Conservation (phyloP, 345 rosid species). For the Firmiana major region DNA sequence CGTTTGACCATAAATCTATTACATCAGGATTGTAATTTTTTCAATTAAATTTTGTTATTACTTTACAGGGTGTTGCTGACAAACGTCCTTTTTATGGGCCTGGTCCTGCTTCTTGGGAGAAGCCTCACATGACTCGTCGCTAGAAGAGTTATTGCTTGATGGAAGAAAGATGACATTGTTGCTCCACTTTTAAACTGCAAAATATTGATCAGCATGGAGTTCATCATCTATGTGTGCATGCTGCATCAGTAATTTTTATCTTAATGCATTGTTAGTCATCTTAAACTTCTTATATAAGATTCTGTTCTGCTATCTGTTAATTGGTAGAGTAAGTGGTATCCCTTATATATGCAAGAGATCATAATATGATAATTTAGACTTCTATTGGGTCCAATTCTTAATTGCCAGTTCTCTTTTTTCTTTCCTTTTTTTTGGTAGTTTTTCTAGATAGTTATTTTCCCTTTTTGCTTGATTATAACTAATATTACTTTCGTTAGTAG, state of each 20-base stretch:
- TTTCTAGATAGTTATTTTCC: background rate
- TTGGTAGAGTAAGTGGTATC: conserved; percentile 15
- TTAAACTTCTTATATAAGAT: conserved; percentile 23
- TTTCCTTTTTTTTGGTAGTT: background rate
- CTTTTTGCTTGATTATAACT: background rate
- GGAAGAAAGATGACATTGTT: conserved; percentile 25
- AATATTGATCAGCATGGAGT: conserved; percentile 23
- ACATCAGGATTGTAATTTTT: conserved; percentile 7
- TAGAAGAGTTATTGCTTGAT: conserved; percentile 27
- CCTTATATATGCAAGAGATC: conserved; percentile 5
- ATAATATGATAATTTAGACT: conserved; percentile 12
- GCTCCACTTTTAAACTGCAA: conserved; percentile 13
- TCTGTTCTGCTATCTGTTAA: conserved; percentile 22
- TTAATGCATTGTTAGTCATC: conserved; percentile 35
- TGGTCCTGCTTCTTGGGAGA: conserved; percentile 73
- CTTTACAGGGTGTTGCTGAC: conserved; percentile 62
- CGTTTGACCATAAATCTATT: conserved; percentile 1
- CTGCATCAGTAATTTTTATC: conserved; percentile 33
- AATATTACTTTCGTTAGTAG: background rate
- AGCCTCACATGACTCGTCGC: conserved; percentile 58
- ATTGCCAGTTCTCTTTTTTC: background rate
- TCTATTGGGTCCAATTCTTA: background rate
- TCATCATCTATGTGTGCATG: conserved; percentile 30
- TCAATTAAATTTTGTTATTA: background rate
- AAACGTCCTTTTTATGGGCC: conserved; percentile 62